These are phyloP conservation scores for Pichia sp. DNA, from an alignment of 1,139 yeast genomes.

Conservation along the genomic window DNA sequence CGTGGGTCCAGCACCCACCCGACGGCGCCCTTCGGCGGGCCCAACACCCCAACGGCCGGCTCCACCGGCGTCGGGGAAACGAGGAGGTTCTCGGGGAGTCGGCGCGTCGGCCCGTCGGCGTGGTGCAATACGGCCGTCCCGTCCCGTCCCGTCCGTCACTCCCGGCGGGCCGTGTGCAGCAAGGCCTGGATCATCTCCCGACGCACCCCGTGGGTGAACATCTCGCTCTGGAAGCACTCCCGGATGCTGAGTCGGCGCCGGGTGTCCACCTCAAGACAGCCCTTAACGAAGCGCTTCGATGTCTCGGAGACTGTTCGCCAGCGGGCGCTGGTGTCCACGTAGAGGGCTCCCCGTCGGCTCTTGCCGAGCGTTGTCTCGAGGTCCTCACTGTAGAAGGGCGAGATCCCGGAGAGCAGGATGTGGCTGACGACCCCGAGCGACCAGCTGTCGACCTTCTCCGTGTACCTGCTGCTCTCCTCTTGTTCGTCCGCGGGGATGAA, in stretches of 20 bases:
- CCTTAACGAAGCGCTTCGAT: neutral
- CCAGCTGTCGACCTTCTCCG: conserved; percentile 62
- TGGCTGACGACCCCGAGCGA: conserved; percentile 59
- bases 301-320: neutral
- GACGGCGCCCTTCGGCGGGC: too few relatives aligned
- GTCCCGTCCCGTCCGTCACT: neutral
- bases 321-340: neutral
- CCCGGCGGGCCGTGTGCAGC: neutral
- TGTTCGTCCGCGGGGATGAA: conserved; percentile 1
- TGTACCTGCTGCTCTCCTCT: conserved; percentile 20
- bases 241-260: neutral
- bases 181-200: neutral
- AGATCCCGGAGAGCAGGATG: conserved; percentile 53
- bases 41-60: too few relatives aligned
- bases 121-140: neutral
- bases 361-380: conserved; percentile 31
- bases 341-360: conserved; percentile 38
- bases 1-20: too few relatives aligned
- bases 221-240: conserved; percentile 3
- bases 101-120: too few relatives aligned
- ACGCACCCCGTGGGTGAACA: conserved; percentile 2
- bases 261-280: conserved; percentile 4
- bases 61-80: too few relatives aligned
- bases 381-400: conserved; percentile 52
- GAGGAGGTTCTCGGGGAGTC: too few relatives aligned